Evolutionary conservation across 306 rosid genomes (phyloP), one percentile per base, ranked within the genome.

Genomic region (Acacia melanoxylon): DNA sequence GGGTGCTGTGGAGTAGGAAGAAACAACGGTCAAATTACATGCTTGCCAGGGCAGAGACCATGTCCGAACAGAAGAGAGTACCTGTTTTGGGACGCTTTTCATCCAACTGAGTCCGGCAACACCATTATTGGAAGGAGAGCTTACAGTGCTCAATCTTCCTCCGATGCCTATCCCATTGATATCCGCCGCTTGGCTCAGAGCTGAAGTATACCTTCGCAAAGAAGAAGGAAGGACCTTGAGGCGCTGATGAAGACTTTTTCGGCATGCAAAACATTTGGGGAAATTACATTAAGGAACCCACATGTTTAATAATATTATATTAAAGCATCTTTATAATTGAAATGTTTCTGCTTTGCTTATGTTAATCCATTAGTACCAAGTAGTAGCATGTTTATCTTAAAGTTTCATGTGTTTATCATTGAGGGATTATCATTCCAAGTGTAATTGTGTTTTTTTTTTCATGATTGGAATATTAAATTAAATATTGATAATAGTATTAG

Each of bases 1-100:
- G 98, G 98, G 10, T 95, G 99, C 54, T 95, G 99, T 72, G 99
- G 99, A 25, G 87, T 92, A 27, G 98, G 99, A 69, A 91, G 97
- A 84, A 95, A 92, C 97, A 93, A 92, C 75, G 99, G 97, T 1
- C 95, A 88, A 88, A 91, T 95, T n/a, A 93, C 97, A 78, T 95
- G 99, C 83, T 42, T 95, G 17, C 98, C 99, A 17, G 0, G 84
- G 68, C 99, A 95, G 83, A 82, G 91, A 2, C 98, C 99, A 27
- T 95, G 99, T 45, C 49, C 33, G 2, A 89, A 95, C 79, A 87
- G 99, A 45, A 58, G 84, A 6, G 95, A 88, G 81, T 85, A 90
- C 62, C 85, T 95, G 68, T 95, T 95, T 72, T 95, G 98, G 99
- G 99, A 95, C 88, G 97, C 99, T 25, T 92, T 86, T 80, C 99